Evolutionary conservation across 2,329 filamentous ascomycete species (phyloP).

Genomic region (Diaporthe velutina): DNA sequence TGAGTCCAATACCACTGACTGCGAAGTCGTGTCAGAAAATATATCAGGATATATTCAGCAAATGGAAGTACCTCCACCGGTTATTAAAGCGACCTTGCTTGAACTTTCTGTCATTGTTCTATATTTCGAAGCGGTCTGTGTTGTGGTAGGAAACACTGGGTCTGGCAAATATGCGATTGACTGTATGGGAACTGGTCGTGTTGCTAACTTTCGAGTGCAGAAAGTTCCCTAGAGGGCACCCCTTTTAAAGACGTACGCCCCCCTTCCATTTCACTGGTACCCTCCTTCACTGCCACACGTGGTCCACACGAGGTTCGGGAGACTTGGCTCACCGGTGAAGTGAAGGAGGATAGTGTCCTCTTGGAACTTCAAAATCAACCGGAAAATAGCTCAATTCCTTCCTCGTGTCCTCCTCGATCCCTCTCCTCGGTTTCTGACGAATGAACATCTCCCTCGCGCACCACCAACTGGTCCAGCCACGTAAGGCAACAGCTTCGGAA

Average conservation of each 20-base stretch:
- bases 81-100: background rate
- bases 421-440: background rate
- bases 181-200: no score
- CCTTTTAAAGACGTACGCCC: no score
- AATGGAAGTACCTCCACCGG: background rate
- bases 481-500: background rate
- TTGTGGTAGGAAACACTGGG: no score
- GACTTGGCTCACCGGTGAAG: background rate
- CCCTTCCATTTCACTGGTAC: no score
- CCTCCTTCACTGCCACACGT: no score
- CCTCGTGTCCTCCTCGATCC: background rate
- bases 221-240: no score
- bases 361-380: background rate
- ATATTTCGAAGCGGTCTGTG: background rate
- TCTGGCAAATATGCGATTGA: background rate
- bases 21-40: background rate
- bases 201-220: no score
- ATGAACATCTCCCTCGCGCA: background rate
- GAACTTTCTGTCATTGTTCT: background rate
- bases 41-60: background rate
- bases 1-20: slow-evolving; percentile 58
- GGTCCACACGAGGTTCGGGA: no score
- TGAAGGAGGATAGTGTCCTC: background rate
- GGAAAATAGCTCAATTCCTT: background rate
- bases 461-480: background rate